phyloP scores from a whole-genome alignment of 306 rosid genomes.

The Citrullus amarus region DNA sequence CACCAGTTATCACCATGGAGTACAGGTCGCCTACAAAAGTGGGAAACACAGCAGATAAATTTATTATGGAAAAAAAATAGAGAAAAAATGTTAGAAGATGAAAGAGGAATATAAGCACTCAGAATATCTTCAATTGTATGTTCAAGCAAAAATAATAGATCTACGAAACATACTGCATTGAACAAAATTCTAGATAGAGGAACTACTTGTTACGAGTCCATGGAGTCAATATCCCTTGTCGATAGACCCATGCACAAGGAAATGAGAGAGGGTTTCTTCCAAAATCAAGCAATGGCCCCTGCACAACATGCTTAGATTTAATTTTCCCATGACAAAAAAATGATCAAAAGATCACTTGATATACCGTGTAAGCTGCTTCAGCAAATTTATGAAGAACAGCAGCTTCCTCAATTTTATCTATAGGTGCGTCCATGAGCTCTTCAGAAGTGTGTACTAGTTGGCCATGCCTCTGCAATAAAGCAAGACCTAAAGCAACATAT shows the following conservation, averaged over 20 bases:
- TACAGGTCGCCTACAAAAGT: constrained; percentile 47
- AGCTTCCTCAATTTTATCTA: constrained; percentile 55
- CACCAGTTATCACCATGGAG: constrained; percentile 93
- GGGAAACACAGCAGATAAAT: constrained; percentile 15
- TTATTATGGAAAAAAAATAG: neutral
- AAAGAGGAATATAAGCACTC: neutral
- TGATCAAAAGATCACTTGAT: constrained; percentile 1
- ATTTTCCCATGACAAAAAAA: neutral
- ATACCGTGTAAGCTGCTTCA: constrained; percentile 95
- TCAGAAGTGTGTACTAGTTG: constrained; percentile 30
- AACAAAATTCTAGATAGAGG: constrained; percentile 28
- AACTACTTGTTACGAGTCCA: constrained; percentile 76
- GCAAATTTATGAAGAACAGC: constrained; percentile 76
- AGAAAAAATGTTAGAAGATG: neutral
- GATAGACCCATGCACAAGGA: constrained; percentile 75
- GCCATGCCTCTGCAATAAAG: constrained; percentile 52
- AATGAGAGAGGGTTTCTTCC: constrained; percentile 76
- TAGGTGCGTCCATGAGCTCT: constrained; percentile 40
- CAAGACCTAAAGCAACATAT: constrained; percentile 50
- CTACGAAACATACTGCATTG: constrained; percentile 8
- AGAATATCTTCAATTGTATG: neutral
- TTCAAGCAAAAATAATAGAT: neutral
- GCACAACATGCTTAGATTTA: constrained; percentile 22
- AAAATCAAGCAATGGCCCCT: constrained; percentile 91
- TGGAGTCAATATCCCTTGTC: constrained; percentile 80